Evolutionary conservation across 768 basidiomycete genomes (phyloP), one percentile per base, ranked within the genome.

Genomic region (Leucocoprinus sp.): DNA sequence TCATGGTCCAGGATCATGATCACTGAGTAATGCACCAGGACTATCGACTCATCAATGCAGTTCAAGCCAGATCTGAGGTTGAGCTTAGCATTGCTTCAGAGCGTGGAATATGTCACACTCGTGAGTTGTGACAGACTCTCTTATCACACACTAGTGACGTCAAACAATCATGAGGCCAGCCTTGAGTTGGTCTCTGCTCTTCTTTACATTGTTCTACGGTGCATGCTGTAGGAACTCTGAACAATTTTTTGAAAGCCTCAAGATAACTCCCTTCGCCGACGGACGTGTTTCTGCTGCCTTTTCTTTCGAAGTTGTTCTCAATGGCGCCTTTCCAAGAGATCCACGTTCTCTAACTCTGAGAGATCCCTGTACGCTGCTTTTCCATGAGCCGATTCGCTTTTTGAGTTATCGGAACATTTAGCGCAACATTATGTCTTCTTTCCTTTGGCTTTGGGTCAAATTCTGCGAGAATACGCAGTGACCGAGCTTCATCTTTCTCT

Each of bases 351-450:
- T 76, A 9, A 68, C 63, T 12, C 60, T 64, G 40, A 77, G 83
- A 55, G 71, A 70, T 54, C 64, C 68, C 64, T 66, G 65, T 79
- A 55, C 39, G 64, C 54, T 21, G 7, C 12, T 14, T 6, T 14
- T n/a, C n/a, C n/a, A n/a, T n/a, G n/a, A n/a, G n/a, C n/a, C n/a
- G n/a, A n/a, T n/a, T n/a, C n/a, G n/a, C n/a, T n/a, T n/a, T n/a
- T n/a, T n/a, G n/a, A n/a, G n/a, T n/a, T n/a, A n/a, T n/a, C n/a
- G n/a, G n/a, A n/a, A 5, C 6, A 2, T 23, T 34, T 50, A 90
- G 87, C 79, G 34, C 88, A 89, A 61, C 92, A 96, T 55, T 92
- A 92, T 54, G 80, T 76, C 3, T 61, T 96, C 11, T 90, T 96
- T 50, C 93, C 95, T 0, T 75, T 95, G 12, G 73, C 84, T 2